Evolutionary conservation across 768 basidiomycete genomes (phyloP), one percentile per base, ranked within the genome.

Genomic region (Holtermanniella nyarrowii): DNA sequence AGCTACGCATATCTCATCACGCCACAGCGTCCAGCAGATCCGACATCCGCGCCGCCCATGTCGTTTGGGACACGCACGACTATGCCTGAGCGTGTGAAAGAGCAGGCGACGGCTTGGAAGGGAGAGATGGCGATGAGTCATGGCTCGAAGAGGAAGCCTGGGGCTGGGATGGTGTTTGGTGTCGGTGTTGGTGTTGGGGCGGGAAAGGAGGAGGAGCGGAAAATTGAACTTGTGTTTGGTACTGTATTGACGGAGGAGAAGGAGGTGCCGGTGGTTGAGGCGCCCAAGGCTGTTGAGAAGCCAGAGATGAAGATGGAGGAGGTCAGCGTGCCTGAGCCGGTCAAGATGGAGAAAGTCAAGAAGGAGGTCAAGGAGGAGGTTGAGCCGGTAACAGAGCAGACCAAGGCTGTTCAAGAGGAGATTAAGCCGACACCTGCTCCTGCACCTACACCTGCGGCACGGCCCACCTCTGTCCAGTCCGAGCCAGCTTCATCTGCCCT

Each of bases 331-430:
- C 31, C 31, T 7, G 31, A 7, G 31, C n/a, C n/a, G n/a, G n/a
- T n/a, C 31, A 37, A 37, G 31, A 7, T 37, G 31, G 16, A 37
- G n/a, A n/a, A n/a, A n/a, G n/a, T n/a, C n/a, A n/a, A n/a, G 11
- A 22, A 46, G 45, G 45, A 10, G 5, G 14, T 5, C 14, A 44
- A 44, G 42, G 42, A 11, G 10, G 45, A 46, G 45, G 20, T 46
- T 21, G n/a, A 12, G 45, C 10, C n/a, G 14, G 45, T 18, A 20
- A 75, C 70, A 73, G 26, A 77, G 76, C 52, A 75, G 75, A n/a
- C n/a, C n/a, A 22, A 46, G 45, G 45, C 13, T 11, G 14, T 5
- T 12, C 13, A 44, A 21, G 42, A 11, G 10, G 45, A 46, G 45
- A 11, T 46, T 21, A 11, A 12, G 45, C 10, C n/a, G 14, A 23